Evolutionary conservation across 345 rosid genomes (phyloP), one percentile per base, ranked within the genome.

Genomic region (Boechera divaricarpa): DNA sequence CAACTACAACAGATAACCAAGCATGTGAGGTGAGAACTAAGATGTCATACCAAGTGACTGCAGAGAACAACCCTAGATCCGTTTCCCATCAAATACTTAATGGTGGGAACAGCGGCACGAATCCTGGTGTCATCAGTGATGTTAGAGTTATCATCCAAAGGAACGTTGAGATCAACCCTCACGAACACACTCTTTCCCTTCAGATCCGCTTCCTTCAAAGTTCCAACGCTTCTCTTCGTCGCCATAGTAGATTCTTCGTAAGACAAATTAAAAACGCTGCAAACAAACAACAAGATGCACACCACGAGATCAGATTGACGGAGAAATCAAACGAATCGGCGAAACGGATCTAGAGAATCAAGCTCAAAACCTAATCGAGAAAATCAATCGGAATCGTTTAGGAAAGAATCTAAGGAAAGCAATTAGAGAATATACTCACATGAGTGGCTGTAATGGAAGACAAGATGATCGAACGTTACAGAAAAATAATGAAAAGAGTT

Each of bases 61-160:
- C 97, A 95, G 67, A 95, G 99, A 78, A 95, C 82, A 81, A 95
- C 98, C 82, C 87, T 92, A 73, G 99, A 96, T 26, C 98, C 98
- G 38, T 92, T 90, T 11, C 74, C 76, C 61, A 88, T 92, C 91
- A 95, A 84, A 77, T 92, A 86, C 90, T 95, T 92, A 84, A 95
- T 92, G 31, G 99, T 92, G n/a, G 99, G 99, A 51, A 95, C 32
- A 41, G 99, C 99, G 26, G 98, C 98, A 31, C 98, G 86, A 44
- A 95, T 68, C 80, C 98, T 91, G 35, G 99, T 95, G 67, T 95
- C 99, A 74, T 95, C 99, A 9, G 97, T 91, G 79, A 95, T 92
- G 67, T 91, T 92, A 82, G 87, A 94, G 87, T 76, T 89, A 48
- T 92, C 97, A 51, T 95, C 98, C 58, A 95, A 78, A 67, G 99